Base-by-base conservation (phyloP, 768 basidiomycete species). In the Botryobasidium botryosum region DNA sequence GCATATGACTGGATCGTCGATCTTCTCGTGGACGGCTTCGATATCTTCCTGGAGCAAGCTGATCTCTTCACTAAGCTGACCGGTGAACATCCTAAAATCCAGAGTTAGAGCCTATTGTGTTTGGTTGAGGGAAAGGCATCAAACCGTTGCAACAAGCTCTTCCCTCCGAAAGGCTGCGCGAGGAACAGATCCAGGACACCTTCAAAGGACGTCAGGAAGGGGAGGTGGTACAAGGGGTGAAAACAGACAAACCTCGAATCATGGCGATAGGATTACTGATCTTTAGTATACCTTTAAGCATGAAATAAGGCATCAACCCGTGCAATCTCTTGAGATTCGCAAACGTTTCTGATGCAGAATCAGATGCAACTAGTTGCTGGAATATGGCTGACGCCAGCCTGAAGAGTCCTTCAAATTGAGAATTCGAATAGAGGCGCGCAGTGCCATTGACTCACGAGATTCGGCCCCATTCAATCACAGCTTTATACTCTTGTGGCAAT, bases 321-420 rank as follows among this genome's bases (percentile, higher is more conserved):
- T 99, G 94, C 35, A 94, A 73, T 39, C 91, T 72, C 64, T 96
- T 97, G 48, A 99, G 62, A 47, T 75, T 72, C 12, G 85, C 69
- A 53, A 97, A 80, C 4, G 79, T 80, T 52, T 92, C 84, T 4
- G 88, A 90, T 4, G 88, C 81, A 48, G 78, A 78, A 59, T 99
- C 94, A 18, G 88, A 74, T 0, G 94, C 94, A 25, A 94, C 75
- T 54, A 88, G 91, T 29, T 82, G 79, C 52, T 96, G 91, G 59
- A 97, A 99, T 32, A 96, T 78, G 2, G 94, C 91, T 4, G 94
- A 92, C 0, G 94, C 94, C 51, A 97, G 67, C 28, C 91, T 97
- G 55, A 6, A 7, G 40, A 43, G 44, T 15, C n/a, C 17, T 5
- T 27, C 7, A 28, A 17, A 20, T 47, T 25, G 26, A 25, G 39